Conservation (phyloP, 371 early-diverging fungal genomes). For the Mucor lusitanicus region DNA sequence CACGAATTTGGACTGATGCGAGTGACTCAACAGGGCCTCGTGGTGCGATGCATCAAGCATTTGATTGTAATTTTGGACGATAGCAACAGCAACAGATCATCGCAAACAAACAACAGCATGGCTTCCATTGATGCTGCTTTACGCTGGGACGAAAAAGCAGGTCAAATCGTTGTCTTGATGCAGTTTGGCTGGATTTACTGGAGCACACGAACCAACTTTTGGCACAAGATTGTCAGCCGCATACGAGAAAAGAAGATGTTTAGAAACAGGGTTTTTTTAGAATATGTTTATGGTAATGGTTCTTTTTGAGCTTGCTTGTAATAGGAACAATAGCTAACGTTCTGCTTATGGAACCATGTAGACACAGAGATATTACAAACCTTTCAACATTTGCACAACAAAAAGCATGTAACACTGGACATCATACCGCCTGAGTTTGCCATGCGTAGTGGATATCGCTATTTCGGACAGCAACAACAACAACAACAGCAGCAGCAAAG, state of each 20-base stretch:
- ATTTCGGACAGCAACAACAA: slow-evolving; percentile 7
- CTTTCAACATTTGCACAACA: slow-evolving; percentile 35
- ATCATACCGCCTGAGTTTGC: slow-evolving; percentile 51
- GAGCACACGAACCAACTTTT: slow-evolving; percentile 39
- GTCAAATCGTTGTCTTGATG: slow-evolving; percentile 46
- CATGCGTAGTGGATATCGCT: slow-evolving; percentile 32
- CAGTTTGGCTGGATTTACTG: slow-evolving; percentile 54
- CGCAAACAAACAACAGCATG: slow-evolving; percentile 33
- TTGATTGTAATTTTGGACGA: slow-evolving; percentile 43
- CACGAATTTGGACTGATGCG: slow-evolving; percentile 49
- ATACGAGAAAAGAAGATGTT: slow-evolving; percentile 39
- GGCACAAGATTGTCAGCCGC: slow-evolving; percentile 37
- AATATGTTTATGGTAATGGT: slow-evolving; percentile 41
- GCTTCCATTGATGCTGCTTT: slow-evolving; percentile 47
- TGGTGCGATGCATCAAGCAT: slow-evolving; percentile 47
- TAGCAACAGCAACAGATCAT: background rate
- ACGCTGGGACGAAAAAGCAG: slow-evolving; percentile 48
- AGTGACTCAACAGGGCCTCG: slow-evolving; percentile 43
- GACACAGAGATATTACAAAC: slow-evolving; percentile 41
- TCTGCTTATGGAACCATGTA: too few relatives aligned
- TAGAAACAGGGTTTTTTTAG: slow-evolving; percentile 39
- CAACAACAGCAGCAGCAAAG: background rate
- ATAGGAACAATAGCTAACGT: too few relatives aligned
- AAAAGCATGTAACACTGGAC: slow-evolving; percentile 31
- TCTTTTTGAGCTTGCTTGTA: too few relatives aligned